These are phyloP conservation scores for Chaetomium sp. DNA, from an alignment of 2,329 filamentous ascomycete species.

Conservation along the genomic window DNA sequence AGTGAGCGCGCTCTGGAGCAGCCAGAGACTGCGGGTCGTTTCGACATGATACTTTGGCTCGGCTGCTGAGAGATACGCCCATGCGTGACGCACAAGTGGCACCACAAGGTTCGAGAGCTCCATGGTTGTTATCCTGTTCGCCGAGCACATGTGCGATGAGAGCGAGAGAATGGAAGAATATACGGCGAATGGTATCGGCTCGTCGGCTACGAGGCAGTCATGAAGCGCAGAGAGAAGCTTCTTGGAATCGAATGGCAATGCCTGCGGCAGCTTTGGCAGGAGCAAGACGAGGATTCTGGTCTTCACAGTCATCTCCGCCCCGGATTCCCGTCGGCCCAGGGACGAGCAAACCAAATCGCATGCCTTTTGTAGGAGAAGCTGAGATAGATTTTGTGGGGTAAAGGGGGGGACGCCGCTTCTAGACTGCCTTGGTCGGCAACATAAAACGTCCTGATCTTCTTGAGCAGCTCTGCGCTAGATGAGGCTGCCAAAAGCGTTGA, in stretches of 20 bases:
- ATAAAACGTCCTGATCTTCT: conserved; percentile 67
- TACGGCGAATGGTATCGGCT: conserved; percentile 51
- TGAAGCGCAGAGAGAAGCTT: conserved; percentile 55
- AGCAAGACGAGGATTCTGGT: conserved; percentile 62
- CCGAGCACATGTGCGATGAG: conserved; percentile 57
- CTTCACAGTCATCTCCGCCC: conserved; percentile 56
- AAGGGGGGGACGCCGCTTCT: conserved; percentile 65
- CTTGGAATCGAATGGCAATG: conserved; percentile 50
- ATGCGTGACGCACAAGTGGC: conserved; percentile 70
- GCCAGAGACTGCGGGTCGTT: conserved; percentile 82
- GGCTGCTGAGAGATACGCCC: conserved; percentile 78
- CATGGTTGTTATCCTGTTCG: conserved; percentile 53
- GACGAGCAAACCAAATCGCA: conserved; percentile 54
- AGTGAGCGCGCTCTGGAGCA: conserved; percentile 73
- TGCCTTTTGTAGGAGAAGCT: conserved; percentile 65
- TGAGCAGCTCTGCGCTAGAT: conserved; percentile 57
- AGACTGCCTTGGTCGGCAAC: conserved; percentile 69
- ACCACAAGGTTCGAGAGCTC: conserved; percentile 65
- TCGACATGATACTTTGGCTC: conserved; percentile 95
- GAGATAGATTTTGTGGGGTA: conserved; percentile 55
- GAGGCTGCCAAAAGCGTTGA: conserved; percentile 39
- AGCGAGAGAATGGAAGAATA: conserved; percentile 64
- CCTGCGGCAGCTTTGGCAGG: conserved; percentile 54
- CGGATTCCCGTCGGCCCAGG: conserved; percentile 45
- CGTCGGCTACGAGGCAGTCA: conserved; percentile 46